Base-by-base conservation (phyloP, 306 rosid species). In the Sechiopsis laciniata region DNA sequence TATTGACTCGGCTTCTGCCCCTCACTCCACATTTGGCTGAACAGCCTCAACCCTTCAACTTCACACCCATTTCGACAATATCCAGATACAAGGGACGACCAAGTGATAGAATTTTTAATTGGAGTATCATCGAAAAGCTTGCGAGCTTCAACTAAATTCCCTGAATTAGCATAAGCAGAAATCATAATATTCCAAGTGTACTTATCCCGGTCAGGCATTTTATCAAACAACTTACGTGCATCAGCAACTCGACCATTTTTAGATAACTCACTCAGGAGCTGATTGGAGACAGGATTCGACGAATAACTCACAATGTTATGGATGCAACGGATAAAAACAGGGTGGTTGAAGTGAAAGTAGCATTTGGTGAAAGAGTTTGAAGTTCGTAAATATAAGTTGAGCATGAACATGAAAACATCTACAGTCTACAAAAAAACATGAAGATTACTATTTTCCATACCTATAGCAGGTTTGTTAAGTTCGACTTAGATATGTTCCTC, bases 81-180 rank as follows among this genome's bases (percentile, higher is more conserved):
- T 58, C 97, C 97, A 0, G 96, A 90, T 70, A 93, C 83, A 26
- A 93, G 74, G 29, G 94, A 82, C 9, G 98, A 93, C 97, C 97
- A 90, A 37, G 97, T 80, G 63, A 93, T 81, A 42, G 88, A 64
- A 85, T 75, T 80, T 80, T 59, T 90, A 9, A 32, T 55, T 8
- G 86, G 83, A 37, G 79, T 65, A 57, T 74, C 83, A 69, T 87
- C 64, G 73, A 93, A 90, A 57, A 90, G 83, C 55, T 85, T 70
- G 70, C 82, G 85, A 51, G 96, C 96, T 77, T 88, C 98, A 22
- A 56, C 70, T 15, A 93, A 62, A 59, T 83, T 81, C 46, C 98
- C 94, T 32, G 76, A 75, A 79, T 83, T 83, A 61, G 83, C 87
- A 81, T 86, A 93, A 55, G 86, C 87, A 79, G 85, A 78, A 48